Conservation (phyloP, 192 early-diverging fungal genomes). For the Tieghemiomyces parasiticus region DNA sequence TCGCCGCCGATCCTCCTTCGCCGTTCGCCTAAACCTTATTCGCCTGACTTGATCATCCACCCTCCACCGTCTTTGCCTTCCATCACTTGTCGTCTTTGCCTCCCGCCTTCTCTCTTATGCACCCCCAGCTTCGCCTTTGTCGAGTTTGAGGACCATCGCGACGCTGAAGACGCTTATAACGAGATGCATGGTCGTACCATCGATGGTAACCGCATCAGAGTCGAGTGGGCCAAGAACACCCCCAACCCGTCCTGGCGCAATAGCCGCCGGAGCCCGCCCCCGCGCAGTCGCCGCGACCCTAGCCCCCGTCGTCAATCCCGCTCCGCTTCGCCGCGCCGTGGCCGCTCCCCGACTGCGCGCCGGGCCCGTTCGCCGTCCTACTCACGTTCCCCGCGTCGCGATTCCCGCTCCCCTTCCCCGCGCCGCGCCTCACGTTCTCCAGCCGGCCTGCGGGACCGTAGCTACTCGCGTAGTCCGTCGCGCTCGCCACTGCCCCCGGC, state of each 20-base stretch:
- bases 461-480: constrained; percentile 8
- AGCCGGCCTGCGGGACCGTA: background rate
- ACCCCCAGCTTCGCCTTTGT: constrained; percentile 78
- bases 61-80: too few relatives aligned
- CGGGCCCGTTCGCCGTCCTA: constrained; percentile 13
- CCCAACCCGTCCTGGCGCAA: constrained; percentile 62
- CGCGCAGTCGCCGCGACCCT: constrained; percentile 14
- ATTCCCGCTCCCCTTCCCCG: constrained; percentile 6
- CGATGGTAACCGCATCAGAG: constrained; percentile 60
- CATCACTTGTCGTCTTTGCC: background rate
- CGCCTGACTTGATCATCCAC: too few relatives aligned
- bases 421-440: constrained; percentile 12
- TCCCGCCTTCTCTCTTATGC: constrained; percentile 4
- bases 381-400: constrained; percentile 12
- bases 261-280: constrained; percentile 16
- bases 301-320: constrained; percentile 13
- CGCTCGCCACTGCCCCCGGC: constrained; percentile 13
- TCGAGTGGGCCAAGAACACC: constrained; percentile 87
- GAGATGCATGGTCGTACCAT: constrained; percentile 77
- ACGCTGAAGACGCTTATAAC: constrained; percentile 85
- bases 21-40: too few relatives aligned
- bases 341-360: constrained; percentile 16
- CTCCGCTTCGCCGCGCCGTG: constrained; percentile 6
- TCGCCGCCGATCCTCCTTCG: too few relatives aligned
- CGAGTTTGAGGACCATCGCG: constrained; percentile 82